Conservation (phyloP, 2,329 filamentous ascomycete genomes). For the Exophiala sp. region DNA sequence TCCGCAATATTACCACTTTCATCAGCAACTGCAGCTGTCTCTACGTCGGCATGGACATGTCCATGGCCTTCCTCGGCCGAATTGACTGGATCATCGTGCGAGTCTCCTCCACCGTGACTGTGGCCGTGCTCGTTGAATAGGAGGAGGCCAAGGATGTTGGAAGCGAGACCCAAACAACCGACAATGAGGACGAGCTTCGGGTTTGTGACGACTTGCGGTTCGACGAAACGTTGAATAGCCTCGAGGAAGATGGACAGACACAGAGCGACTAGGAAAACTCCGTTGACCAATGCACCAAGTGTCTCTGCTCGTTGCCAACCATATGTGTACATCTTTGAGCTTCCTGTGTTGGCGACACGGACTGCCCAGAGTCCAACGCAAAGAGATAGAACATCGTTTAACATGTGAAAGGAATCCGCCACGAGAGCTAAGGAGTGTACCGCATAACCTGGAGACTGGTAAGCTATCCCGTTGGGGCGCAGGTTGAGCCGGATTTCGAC, state of each 20-base stretch:
- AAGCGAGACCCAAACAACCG: conserved; percentile 77
- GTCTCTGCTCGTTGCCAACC: conserved; percentile 98
- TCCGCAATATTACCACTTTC: conserved; percentile 59
- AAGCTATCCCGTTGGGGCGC: neutral
- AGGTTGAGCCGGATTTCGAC: conserved; percentile 23
- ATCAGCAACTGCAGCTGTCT: conserved; percentile 45
- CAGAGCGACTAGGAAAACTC: conserved; percentile 92
- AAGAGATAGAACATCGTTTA: conserved; percentile 96
- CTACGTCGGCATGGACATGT: conserved; percentile 37
- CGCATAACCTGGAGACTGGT: conserved; percentile 58
- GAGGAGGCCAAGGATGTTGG: conserved; percentile 83
- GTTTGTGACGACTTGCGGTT: conserved; percentile 81
- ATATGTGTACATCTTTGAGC: conserved; percentile 91
- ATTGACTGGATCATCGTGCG: conserved; percentile 38
- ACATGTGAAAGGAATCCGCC: conserved; percentile 98
- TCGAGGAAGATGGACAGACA: conserved; percentile 96
- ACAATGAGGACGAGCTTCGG: conserved; percentile 86
- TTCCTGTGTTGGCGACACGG: conserved; percentile 76
- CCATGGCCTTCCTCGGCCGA: conserved; percentile 54
- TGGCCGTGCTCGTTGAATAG: conserved; percentile 94
- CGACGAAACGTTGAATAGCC: conserved; percentile 84
- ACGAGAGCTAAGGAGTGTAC: conserved; percentile 90
- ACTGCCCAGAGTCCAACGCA: conserved; percentile 94
- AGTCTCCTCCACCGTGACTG: conserved; percentile 61
- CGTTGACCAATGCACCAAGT: conserved; percentile 91